These are phyloP conservation scores for Myochromella boudieri DNA, from an alignment of 768 basidiomycete species.

Conservation along the genomic window DNA sequence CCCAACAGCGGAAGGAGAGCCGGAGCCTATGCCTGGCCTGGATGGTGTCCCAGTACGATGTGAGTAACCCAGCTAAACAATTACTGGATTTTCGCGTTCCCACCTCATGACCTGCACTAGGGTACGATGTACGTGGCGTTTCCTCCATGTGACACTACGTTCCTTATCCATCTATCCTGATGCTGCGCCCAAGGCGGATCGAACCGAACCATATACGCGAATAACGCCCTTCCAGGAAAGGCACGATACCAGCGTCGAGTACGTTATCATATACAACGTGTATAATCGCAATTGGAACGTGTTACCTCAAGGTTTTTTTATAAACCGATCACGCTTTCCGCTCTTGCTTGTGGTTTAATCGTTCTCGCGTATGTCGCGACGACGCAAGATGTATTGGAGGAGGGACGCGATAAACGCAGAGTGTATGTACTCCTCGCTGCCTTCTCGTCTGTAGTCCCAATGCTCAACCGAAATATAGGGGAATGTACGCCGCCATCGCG, in stretches of 20 bases:
- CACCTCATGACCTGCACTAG: constrained; percentile 33
- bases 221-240: constrained; percentile 84
- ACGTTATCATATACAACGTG: constrained; percentile 24
- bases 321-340: constrained; percentile 78
- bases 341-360: constrained; percentile 63
- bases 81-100: constrained; percentile 3
- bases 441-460: too few relatives aligned
- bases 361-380: constrained; percentile 80
- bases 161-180: constrained; percentile 19
- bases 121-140: constrained; percentile 76
- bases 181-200: constrained; percentile 60
- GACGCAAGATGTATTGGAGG: constrained; percentile 80
- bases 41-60: constrained; percentile 78
- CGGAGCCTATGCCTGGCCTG: constrained; percentile 72
- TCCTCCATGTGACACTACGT: constrained; percentile 18
- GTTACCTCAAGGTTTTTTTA: constrained; percentile 71
- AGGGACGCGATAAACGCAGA: constrained; percentile 78
- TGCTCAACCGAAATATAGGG: constrained; percentile 56
- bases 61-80: constrained; percentile 41
- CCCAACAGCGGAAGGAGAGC: constrained; percentile 47
- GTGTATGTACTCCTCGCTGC: constrained; percentile 51
- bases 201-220: constrained; percentile 79
- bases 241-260: constrained; percentile 84
- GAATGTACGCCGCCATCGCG: constrained; percentile 71
- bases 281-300: constrained; percentile 13